These are phyloP conservation scores for Silene noctiflora DNA, from an alignment of 179 eudicot species.

Conservation along the genomic window DNA sequence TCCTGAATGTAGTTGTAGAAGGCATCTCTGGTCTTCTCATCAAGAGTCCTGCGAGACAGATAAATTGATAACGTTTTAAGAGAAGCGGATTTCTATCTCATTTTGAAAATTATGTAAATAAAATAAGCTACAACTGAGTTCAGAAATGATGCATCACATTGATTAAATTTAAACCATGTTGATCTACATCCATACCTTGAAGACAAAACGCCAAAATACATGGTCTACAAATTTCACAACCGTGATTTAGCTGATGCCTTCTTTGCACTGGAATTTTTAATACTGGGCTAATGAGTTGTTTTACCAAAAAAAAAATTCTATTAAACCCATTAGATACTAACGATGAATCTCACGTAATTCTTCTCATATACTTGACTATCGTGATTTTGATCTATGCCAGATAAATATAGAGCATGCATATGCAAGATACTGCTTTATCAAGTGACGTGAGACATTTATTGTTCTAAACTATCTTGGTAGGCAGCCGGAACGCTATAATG, in stretches of 20 bases:
- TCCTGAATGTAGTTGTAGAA: slow-evolving; percentile 65
- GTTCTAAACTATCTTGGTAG: neutral
- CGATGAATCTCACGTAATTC: neutral
- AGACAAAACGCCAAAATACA: neutral
- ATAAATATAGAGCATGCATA: no score
- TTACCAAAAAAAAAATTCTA: neutral
- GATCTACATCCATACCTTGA: neutral
- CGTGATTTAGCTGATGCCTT: neutral
- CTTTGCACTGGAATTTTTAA: neutral
- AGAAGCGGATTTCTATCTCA: neutral
- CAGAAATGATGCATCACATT: neutral
- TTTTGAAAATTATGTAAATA: slow-evolving; percentile 3
- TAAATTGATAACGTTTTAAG: neutral
- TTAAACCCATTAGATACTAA: neutral
- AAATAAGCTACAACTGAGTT: neutral
- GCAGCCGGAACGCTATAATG: neutral
- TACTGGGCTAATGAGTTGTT: neutral
- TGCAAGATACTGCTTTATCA: neutral
- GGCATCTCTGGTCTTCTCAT: slow-evolving; percentile 68
- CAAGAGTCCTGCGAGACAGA: slow-evolving; percentile 54
- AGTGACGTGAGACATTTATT: neutral
- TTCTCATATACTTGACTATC: neutral
- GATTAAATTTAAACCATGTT: neutral
- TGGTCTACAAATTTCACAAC: neutral
- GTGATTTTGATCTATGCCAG: neutral